phyloP scores from a whole-genome alignment of 164 flowering plant genomes.

The Stephania yunnanensis region DNA sequence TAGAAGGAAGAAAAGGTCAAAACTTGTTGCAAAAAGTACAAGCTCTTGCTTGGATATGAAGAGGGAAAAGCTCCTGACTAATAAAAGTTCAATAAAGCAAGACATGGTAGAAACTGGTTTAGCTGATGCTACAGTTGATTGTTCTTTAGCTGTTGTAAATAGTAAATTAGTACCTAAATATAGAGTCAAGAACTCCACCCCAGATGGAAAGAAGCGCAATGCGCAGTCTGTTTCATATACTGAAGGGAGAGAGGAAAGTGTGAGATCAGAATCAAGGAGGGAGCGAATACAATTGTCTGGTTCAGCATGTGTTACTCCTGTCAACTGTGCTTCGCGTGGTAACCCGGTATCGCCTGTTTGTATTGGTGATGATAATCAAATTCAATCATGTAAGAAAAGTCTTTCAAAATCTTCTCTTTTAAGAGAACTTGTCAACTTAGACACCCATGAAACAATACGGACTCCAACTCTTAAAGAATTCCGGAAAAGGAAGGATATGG shows the following conservation, averaged over 20 bases:
- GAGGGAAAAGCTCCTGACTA: slow-evolving; percentile 21
- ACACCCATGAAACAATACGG: slow-evolving; percentile 17
- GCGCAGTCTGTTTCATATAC: slow-evolving; percentile 12
- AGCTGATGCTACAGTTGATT: slow-evolving; percentile 5
- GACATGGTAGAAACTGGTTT: slow-evolving; percentile 6
- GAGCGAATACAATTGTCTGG: slow-evolving; percentile 21
- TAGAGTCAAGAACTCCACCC: slow-evolving; percentile 9
- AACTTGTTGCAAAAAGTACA: slow-evolving; percentile 7
- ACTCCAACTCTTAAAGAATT: slow-evolving; percentile 30
- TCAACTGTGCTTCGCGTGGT: slow-evolving; percentile 28
- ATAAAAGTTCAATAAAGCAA: slow-evolving; percentile 6
- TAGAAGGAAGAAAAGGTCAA: slow-evolving; percentile 17
- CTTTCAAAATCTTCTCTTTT: slow-evolving; percentile 30
- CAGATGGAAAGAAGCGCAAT: slow-evolving; percentile 13
- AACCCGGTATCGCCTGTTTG: slow-evolving; percentile 68
- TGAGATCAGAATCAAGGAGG: slow-evolving; percentile 21
- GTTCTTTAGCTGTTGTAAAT: slow-evolving; percentile 13
- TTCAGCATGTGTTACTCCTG: slow-evolving; percentile 45
- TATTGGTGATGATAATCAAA: slow-evolving; percentile 53
- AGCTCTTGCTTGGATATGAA: slow-evolving; percentile 10
- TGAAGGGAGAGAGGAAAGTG: slow-evolving; percentile 17
- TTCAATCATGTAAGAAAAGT: slow-evolving; percentile 41
- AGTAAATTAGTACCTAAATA: slow-evolving; percentile 7
- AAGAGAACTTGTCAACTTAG: slow-evolving; percentile 41
- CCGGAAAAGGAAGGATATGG: slow-evolving; percentile 65